Percentiles rank a stretch among this genome's conserved stretches.
Evolutionary conservation across 1,284 basidiomycete species (phyloP).

Genomic region (Heterobasidion irregulare): DNA sequence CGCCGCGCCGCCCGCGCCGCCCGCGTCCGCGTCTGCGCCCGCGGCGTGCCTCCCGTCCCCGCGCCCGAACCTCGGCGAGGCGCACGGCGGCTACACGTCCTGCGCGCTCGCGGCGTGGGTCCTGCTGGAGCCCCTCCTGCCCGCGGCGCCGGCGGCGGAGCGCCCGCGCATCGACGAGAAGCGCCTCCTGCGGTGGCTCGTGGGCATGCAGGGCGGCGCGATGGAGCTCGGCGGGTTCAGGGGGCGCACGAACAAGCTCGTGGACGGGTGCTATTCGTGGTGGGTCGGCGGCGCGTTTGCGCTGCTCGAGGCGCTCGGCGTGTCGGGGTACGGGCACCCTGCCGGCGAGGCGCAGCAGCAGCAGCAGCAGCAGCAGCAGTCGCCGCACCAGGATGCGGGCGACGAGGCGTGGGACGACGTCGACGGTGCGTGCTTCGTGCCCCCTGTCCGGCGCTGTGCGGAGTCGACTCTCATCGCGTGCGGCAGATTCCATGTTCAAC

Average conservation of each 20-base stretch:
- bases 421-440: slow-evolving; percentile 40
- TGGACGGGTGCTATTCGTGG: slow-evolving; percentile 99
- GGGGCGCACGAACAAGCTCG: slow-evolving; percentile 94
- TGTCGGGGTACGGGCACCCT: slow-evolving; percentile 22
- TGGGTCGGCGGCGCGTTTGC: slow-evolving; percentile 93
- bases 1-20: slow-evolving; percentile 6
- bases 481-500: slow-evolving; percentile 44
- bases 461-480: too few species aligned
- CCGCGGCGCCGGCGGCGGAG: neutral
- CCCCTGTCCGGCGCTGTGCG: neutral
- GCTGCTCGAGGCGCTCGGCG: slow-evolving; percentile 64
- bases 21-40: slow-evolving; percentile 14
- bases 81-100: slow-evolving; percentile 96
- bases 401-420: slow-evolving; percentile 50
- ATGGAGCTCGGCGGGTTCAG: slow-evolving; percentile 89
- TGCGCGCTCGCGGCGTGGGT: slow-evolving; percentile 86
- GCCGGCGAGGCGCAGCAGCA: slow-evolving; percentile 6
- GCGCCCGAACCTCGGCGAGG: slow-evolving; percentile 78
- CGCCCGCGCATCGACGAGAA: slow-evolving; percentile 42
- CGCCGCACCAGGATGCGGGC: slow-evolving; percentile 13
- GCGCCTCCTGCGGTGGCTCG: slow-evolving; percentile 75
- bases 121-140: slow-evolving; percentile 55
- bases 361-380: too few species aligned
- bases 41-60: slow-evolving; percentile 28
- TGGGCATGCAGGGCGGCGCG: slow-evolving; percentile 78